A percentile compares a stretch with the other conserved stretches of the same genome.
phyloP scores from a whole-genome alignment of 208 protist species.

The Trypanosoma scelopori region DNA sequence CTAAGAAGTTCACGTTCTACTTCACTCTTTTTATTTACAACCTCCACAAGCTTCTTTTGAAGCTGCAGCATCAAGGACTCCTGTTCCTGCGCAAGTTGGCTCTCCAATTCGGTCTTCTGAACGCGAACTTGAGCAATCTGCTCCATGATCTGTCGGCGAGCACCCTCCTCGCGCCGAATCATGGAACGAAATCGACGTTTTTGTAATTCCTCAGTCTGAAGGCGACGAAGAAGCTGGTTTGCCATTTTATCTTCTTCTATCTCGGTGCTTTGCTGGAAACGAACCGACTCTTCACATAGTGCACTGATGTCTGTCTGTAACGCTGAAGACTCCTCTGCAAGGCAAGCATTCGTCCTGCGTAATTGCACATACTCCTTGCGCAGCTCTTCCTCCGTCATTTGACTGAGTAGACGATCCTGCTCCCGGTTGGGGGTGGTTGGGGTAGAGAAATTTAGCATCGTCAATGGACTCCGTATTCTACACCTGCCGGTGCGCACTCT shows the following conservation, averaged over 20 bases:
- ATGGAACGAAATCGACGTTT: constrained; percentile 40
- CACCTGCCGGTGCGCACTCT: neutral
- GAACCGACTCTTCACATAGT: constrained; percentile 71
- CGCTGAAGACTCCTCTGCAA: constrained; percentile 39
- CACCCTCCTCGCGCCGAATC: constrained; percentile 57
- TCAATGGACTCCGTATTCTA: neutral
- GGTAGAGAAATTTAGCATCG: constrained; percentile 16
- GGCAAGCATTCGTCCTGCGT: constrained; percentile 32
- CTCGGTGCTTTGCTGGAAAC: constrained; percentile 65
- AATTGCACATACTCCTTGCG: constrained; percentile 57
- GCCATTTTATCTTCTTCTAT: constrained; percentile 78
- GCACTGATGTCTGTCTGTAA: constrained; percentile 51
- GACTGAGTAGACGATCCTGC: constrained; percentile 25
- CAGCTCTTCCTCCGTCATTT: constrained; percentile 67
- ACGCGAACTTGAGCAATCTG: constrained; percentile 58
- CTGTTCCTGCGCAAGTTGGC: constrained; percentile 62
- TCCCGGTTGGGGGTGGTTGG: constrained; percentile 24
- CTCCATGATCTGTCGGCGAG: constrained; percentile 32
- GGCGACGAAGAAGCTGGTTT: constrained; percentile 73
- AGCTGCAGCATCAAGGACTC: constrained; percentile 65
- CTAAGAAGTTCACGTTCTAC: constrained; percentile 70
- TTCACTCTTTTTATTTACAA: constrained; percentile 51
- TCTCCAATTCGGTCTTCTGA: constrained; percentile 65
- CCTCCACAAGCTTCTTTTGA: constrained; percentile 71
- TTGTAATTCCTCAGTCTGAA: constrained; percentile 62